Base-by-base conservation (phyloP, 139 green algal species). In the Haematococcus sp. region DNA sequence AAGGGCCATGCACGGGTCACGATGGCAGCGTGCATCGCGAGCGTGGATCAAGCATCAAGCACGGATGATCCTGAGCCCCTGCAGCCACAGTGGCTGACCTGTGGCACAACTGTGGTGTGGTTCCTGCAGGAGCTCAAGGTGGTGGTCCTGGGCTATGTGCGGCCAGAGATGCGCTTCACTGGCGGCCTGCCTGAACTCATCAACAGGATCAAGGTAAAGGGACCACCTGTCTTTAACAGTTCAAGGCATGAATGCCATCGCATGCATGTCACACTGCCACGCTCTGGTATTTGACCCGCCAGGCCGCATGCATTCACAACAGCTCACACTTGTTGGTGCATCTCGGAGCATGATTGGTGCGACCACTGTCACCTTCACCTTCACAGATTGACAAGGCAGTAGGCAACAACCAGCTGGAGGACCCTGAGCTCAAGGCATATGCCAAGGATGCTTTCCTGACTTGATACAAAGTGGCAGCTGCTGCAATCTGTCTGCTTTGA, bases 141-240 rank as follows among this genome's bases (percentile, higher is more conserved):
- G 13, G 60, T 92, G 19, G 80, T 82, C 13, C 31, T 88, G 13
- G 93, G 94, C 23, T 97, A 86, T 69, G 68, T 98, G 16, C 88
- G 89, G 44, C 92, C 91, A 0, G 94, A 98, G 80, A 85, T 94
- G 54, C 74, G 75, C 40, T 98, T 98, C 74, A 22, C 67, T 52
- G 65, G 56, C n/a, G 79, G 87, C 33, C 28, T 97, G 51, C 54
- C 63, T 1, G 87, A 83, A 68, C 86, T 97, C 28, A 76, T 94
- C 27, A 71, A 70, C 2, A 83, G 89, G 43, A 97, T 97, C 76
- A 80, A 80, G 11, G 70, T 83, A 3, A 91, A 97, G 78, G 88
- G 92, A 1, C 85, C 88, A 31, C 84, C 90, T 31, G 78, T 88
- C n/a, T n/a, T n/a, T n/a, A n/a, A n/a, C n/a, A n/a, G n/a, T n/a